Evolutionary conservation across 2,329 filamentous ascomycete species (phyloP).

Genomic region (Botryotinia calthae): DNA sequence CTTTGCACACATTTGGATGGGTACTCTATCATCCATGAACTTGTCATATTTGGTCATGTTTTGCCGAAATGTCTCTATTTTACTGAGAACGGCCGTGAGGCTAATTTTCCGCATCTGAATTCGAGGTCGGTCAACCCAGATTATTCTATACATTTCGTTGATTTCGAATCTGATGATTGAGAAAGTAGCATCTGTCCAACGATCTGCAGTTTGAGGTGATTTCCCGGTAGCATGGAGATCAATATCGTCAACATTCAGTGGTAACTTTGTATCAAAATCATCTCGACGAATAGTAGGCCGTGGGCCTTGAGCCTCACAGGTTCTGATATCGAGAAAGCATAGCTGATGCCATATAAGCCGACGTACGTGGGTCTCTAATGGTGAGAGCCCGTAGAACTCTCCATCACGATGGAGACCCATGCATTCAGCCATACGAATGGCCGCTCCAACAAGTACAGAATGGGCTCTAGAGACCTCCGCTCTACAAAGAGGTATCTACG

Average conservation of each 20-base stretch:
- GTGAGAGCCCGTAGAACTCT: slow-evolving; percentile 60
- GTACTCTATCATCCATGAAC: slow-evolving; percentile 57
- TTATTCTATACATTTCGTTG: slow-evolving; percentile 67
- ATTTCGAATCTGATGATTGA: slow-evolving; percentile 68
- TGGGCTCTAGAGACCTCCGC: slow-evolving; percentile 71
- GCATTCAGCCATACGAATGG: slow-evolving; percentile 71
- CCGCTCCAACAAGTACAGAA: slow-evolving; percentile 68
- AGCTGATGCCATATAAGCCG: slow-evolving; percentile 75
- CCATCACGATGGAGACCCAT: slow-evolving; percentile 71
- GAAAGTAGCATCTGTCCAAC: slow-evolving; percentile 68
- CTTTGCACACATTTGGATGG: slow-evolving; percentile 61
- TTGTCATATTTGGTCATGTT: slow-evolving; percentile 65
- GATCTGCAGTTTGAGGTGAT: slow-evolving; percentile 42
- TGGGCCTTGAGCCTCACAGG: slow-evolving; percentile 71
- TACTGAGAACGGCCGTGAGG: slow-evolving; percentile 62
- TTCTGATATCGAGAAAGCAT: slow-evolving; percentile 72
- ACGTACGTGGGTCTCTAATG: slow-evolving; percentile 68
- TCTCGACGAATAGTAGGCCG: slow-evolving; percentile 68
- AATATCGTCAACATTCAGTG: slow-evolving; percentile 66
- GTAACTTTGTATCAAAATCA: slow-evolving; percentile 72
- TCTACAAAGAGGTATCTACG: slow-evolving; percentile 66
- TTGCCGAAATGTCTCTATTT: slow-evolving; percentile 66
- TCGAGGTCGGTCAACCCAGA: slow-evolving; percentile 67
- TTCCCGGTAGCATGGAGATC: slow-evolving; percentile 52
- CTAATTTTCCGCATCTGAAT: slow-evolving; percentile 60